phyloP scores from a whole-genome alignment of 1,139 yeast species.

The Waltiozyma sp. region DNA sequence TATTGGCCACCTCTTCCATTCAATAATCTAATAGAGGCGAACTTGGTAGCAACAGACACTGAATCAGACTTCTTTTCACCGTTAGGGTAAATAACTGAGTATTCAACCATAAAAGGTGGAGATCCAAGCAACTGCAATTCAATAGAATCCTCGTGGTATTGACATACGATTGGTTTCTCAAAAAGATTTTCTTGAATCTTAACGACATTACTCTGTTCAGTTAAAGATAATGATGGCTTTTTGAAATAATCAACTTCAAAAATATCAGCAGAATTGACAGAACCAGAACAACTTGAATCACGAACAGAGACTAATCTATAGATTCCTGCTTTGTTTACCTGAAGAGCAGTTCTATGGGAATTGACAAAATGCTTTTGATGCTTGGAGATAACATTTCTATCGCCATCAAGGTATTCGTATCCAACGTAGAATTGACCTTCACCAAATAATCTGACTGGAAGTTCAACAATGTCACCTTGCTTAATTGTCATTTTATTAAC shows the following conservation, averaged over 20 bases:
- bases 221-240: constrained; percentile 41
- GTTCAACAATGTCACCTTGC: constrained; percentile 46
- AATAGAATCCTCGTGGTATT: constrained; percentile 35
- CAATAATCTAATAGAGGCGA: constrained; percentile 34
- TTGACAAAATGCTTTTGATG: constrained; percentile 23
- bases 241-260: constrained; percentile 40
- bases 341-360: constrained; percentile 28
- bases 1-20: constrained; percentile 43
- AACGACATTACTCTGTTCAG: constrained; percentile 22
- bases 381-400: constrained; percentile 19
- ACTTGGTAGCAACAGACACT: constrained; percentile 40
- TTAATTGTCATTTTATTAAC: constrained; percentile 31
- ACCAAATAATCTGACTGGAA: constrained; percentile 51
- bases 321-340: constrained; percentile 45
- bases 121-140: constrained; percentile 46
- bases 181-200: constrained; percentile 17
- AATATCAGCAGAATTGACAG: constrained; percentile 26
- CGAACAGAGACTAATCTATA: constrained; percentile 48
- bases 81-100: constrained; percentile 51
- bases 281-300: constrained; percentile 66
- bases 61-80: constrained; percentile 29
- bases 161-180: constrained; percentile 32
- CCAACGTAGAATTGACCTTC: constrained; percentile 38
- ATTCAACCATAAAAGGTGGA: constrained; percentile 65
- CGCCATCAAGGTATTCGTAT: constrained; percentile 26